These are phyloP conservation scores for Colletotrichum sp. DNA, from an alignment of 2,329 filamentous ascomycete species.

Conservation along the genomic window DNA sequence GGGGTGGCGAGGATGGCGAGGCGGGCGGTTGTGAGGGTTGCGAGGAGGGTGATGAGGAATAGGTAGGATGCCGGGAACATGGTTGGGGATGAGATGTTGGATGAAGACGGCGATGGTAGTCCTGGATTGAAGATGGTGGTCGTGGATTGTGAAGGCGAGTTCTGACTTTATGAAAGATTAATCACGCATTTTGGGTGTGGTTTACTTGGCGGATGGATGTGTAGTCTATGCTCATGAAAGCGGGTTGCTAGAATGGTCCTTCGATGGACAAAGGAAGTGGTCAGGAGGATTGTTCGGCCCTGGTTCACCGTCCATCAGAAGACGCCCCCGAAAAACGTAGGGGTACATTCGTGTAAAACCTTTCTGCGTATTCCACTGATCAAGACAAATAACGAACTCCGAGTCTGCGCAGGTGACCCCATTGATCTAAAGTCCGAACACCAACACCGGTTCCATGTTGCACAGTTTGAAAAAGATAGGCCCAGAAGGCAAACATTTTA, in stretches of 20 bases:
- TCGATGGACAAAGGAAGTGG: not conserved
- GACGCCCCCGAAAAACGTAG: not conserved
- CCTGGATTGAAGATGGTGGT: not conserved
- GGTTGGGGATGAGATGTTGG: not conserved
- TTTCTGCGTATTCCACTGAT: rapidly evolving
- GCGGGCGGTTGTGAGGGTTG: not conserved
- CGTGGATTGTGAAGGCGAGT: not conserved
- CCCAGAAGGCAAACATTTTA: rapidly evolving
- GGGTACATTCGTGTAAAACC: not conserved
- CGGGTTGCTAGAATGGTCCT: not conserved
- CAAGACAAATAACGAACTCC: rapidly evolving
- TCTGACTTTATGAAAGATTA: not conserved
- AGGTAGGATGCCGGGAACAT: rapidly evolving
- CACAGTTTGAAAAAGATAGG: rapidly evolving
- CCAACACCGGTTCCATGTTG: rapidly evolving
- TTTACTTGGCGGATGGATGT: not conserved
- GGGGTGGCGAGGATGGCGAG: not conserved
- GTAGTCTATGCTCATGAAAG: not conserved
- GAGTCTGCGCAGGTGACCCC: rapidly evolving
- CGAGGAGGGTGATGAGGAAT: not conserved
- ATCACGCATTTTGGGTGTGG: rapidly evolving
- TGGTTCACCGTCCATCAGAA: not conserved
- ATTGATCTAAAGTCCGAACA: rapidly evolving
- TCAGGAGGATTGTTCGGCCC: not conserved
- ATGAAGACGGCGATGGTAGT: not conserved